phyloP scores from a whole-genome alignment of 169 alveolate genomes.

The Babesia caballi region DNA sequence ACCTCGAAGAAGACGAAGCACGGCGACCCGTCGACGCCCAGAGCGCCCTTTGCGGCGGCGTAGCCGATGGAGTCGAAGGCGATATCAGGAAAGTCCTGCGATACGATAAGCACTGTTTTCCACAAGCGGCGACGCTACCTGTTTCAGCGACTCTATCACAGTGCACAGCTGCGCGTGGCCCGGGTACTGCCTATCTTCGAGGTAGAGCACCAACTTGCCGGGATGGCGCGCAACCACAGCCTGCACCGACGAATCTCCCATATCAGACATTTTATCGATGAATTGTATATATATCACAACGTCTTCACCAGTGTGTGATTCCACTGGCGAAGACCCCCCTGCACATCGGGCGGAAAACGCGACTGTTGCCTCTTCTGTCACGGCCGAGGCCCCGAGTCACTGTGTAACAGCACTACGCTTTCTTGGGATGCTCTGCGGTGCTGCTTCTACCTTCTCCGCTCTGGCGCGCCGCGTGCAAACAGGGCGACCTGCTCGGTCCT shows the following conservation, averaged over 20 bases:
- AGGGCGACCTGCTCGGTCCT: not conserved
- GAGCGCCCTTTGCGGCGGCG: not conserved
- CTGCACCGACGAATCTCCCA: not conserved
- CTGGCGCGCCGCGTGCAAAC: not conserved
- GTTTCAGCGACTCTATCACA: conserved; percentile 19
- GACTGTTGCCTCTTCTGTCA: not conserved
- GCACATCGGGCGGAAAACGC: not conserved
- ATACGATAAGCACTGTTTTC: not conserved
- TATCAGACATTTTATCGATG: not conserved
- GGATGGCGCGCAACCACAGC: not conserved
- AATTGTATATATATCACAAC: not conserved
- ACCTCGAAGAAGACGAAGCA: conserved; percentile 47
- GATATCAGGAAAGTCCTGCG: conserved; percentile 45
- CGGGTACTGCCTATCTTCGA: conserved; percentile 28
- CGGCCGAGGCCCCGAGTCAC: not conserved
- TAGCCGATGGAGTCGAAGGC: conserved; percentile 15
- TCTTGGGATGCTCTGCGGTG: not conserved
- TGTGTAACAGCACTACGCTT: not conserved
- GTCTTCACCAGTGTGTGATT: too few species aligned
- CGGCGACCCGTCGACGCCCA: conserved; percentile 20
- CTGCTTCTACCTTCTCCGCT: not conserved
- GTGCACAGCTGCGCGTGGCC: conserved; percentile 31
- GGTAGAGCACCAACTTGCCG: conserved; percentile 57
- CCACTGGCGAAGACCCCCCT: too few species aligned
- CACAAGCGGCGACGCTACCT: conserved; percentile 3